phyloP scores from a whole-genome alignment of 768 basidiomycete species.

The Hypholoma fasciculare region DNA sequence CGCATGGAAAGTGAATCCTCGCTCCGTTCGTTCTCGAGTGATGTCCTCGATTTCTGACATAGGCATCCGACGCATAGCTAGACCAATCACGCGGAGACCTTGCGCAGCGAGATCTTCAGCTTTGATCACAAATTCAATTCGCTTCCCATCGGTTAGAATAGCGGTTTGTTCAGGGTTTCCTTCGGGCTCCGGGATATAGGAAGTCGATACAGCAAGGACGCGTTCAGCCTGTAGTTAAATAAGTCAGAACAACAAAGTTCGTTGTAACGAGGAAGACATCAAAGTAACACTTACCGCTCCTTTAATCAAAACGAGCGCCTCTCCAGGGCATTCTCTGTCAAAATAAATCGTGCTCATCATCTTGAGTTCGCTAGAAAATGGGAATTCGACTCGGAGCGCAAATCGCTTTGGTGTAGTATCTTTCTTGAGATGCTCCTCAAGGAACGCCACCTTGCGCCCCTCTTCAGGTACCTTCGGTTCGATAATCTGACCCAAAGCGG shows the following conservation, averaged over 20 bases:
- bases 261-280: background rate
- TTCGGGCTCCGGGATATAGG: conserved; percentile 30
- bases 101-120: conserved; percentile 40
- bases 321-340: conserved; percentile 23
- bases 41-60: conserved; percentile 22
- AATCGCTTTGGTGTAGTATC: conserved; percentile 23
- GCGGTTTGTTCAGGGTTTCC: conserved; percentile 18
- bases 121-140: conserved; percentile 27
- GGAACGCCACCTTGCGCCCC: conserved; percentile 16
- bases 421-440: conserved; percentile 16
- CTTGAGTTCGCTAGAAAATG: conserved; percentile 54
- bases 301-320: conserved; percentile 30
- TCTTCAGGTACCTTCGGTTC: conserved; percentile 12
- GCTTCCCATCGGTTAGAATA: conserved; percentile 28
- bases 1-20: conserved; percentile 48
- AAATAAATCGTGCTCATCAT: conserved; percentile 45
- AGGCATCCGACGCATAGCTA: conserved; percentile 27
- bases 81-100: conserved; percentile 40
- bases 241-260: background rate
- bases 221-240: conserved; percentile 35
- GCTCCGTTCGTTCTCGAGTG: conserved; percentile 44
- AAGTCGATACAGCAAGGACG: conserved; percentile 47
- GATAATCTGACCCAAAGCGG: conserved; percentile 28
- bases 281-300: conserved; percentile 30
- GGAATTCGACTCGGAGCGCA: conserved; percentile 35